Percentiles rank a stretch among this genome's conserved stretches.
Evolutionary conservation across 1,284 basidiomycete genomes (phyloP).

Genomic region (Boletus hoseneyae): DNA sequence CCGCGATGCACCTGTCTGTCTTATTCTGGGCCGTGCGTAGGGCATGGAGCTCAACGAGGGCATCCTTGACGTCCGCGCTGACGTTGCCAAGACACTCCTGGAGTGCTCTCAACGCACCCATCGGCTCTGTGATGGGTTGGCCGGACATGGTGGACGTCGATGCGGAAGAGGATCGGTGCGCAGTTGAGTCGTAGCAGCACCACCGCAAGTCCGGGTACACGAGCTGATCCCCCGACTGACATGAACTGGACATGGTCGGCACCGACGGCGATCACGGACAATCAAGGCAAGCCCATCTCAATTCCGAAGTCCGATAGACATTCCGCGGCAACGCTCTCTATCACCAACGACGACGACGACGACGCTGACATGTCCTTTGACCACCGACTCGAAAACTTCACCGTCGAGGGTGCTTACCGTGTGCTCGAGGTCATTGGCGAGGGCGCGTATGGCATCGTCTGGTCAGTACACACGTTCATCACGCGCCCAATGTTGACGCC

Average conservation of each 20-base stretch:
- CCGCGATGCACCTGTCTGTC: slow-evolving; percentile 9
- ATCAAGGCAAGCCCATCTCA: background rate
- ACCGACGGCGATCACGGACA: too few species aligned
- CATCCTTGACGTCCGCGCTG: slow-evolving; percentile 15
- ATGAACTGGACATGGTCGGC: too few species aligned
- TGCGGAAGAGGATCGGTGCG: too few species aligned
- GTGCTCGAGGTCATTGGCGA: slow-evolving; percentile 89
- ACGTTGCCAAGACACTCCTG: slow-evolving; percentile 8
- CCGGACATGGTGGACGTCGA: background rate
- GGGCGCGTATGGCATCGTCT: slow-evolving; percentile 86
- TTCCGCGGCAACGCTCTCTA: too few species aligned
- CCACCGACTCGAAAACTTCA: slow-evolving; percentile 28
- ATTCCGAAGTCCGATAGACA: slow-evolving; percentile 28
- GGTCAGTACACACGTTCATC: slow-evolving; percentile 30
- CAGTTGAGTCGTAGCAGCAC: too few species aligned
- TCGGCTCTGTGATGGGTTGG: too few species aligned
- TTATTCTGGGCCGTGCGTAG: slow-evolving; percentile 16
- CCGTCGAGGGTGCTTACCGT: slow-evolving; percentile 63
- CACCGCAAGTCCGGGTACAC: too few species aligned
- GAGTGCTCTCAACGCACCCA: slow-evolving; percentile 6
- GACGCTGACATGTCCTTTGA: slow-evolving; percentile 7
- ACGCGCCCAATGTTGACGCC: slow-evolving; percentile 3
- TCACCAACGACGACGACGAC: slow-evolving; percentile 11
- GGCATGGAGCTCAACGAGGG: slow-evolving; percentile 17
- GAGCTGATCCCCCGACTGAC: too few species aligned